phyloP scores from a whole-genome alignment of 2,329 filamentous ascomycete genomes.

The Clonostachys rosea region DNA sequence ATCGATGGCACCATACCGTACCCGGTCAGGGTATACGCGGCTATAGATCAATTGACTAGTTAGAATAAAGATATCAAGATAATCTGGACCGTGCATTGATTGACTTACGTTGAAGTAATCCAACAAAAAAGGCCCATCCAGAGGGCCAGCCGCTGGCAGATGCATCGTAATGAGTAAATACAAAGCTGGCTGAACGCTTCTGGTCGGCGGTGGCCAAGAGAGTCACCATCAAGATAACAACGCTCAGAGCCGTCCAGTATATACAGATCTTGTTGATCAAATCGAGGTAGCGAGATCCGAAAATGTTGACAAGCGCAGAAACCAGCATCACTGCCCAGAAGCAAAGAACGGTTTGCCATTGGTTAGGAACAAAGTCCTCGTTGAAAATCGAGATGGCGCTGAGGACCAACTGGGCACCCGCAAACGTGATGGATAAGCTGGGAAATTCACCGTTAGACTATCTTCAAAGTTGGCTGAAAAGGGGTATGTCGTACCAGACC shows the following conservation, averaged over 20 bases:
- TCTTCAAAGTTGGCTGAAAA: too few species aligned
- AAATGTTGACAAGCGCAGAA: conserved; percentile 64
- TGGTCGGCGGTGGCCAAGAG: conserved; percentile 60
- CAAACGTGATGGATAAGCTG: conserved; percentile 64
- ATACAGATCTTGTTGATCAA: conserved; percentile 68
- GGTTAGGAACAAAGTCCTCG: conserved; percentile 49
- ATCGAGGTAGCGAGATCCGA: conserved; percentile 54
- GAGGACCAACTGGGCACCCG: conserved; percentile 65
- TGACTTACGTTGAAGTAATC: conserved; percentile 41
- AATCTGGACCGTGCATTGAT: too few species aligned
- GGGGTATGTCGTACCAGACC: conserved; percentile 27
- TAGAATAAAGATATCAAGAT: conserved; percentile 3
- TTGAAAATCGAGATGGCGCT: conserved; percentile 64
- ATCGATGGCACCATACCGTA: conserved; percentile 50
- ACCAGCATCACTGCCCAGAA: conserved; percentile 63
- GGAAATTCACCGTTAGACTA: too few species aligned
- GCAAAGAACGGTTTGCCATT: conserved; percentile 72
- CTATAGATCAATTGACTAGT: conserved; percentile 12
- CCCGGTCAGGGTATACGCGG: conserved; percentile 35
- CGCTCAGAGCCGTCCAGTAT: conserved; percentile 67
- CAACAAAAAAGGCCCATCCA: conserved; percentile 55
- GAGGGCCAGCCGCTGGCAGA: conserved; percentile 64
- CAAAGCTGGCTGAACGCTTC: conserved; percentile 60
- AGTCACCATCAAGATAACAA: conserved; percentile 66
- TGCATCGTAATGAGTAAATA: conserved; percentile 67